phyloP scores from a whole-genome alignment of 768 basidiomycete genomes.

The Tulasnella sp. region DNA sequence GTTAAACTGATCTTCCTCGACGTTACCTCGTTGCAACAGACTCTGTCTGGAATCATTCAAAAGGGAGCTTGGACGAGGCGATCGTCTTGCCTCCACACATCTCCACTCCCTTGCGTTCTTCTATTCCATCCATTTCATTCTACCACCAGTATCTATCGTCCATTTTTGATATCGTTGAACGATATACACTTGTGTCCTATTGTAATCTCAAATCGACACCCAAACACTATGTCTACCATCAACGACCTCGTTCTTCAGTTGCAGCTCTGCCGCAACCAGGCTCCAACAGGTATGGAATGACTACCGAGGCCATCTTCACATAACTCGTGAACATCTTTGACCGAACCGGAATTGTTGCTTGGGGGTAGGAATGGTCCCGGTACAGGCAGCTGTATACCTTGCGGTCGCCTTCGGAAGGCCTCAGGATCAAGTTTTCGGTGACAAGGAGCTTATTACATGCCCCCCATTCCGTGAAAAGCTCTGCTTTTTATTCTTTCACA shows the following conservation, averaged over 20 bases:
- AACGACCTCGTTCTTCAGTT: constrained; percentile 15
- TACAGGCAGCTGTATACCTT: constrained; percentile 13
- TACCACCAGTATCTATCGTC: constrained; percentile 1
- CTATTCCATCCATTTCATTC: neutral
- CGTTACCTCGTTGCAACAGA: too few species aligned
- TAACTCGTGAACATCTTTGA: too few species aligned
- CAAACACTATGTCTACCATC: constrained; percentile 3
- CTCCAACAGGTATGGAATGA: neutral
- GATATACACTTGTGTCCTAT: neutral
- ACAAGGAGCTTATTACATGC: constrained; percentile 4
- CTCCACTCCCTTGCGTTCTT: neutral
- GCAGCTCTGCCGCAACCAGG: neutral
- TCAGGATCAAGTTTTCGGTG: neutral
- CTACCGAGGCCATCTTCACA: too few species aligned
- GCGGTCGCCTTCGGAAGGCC: constrained; percentile 6
- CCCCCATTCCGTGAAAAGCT: neutral
- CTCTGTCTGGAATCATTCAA: too few species aligned
- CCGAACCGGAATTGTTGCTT: too few species aligned
- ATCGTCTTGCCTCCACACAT: too few species aligned
- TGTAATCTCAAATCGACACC: neutral
- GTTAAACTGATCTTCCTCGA: too few species aligned
- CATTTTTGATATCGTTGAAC: neutral
- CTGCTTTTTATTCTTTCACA: neutral
- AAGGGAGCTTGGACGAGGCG: too few species aligned
- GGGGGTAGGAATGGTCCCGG: constrained; percentile 8